Evolutionary conservation across 2,329 filamentous ascomycete species (phyloP), one percentile per base, ranked within the genome.

Genomic region (Helotiales sp.): DNA sequence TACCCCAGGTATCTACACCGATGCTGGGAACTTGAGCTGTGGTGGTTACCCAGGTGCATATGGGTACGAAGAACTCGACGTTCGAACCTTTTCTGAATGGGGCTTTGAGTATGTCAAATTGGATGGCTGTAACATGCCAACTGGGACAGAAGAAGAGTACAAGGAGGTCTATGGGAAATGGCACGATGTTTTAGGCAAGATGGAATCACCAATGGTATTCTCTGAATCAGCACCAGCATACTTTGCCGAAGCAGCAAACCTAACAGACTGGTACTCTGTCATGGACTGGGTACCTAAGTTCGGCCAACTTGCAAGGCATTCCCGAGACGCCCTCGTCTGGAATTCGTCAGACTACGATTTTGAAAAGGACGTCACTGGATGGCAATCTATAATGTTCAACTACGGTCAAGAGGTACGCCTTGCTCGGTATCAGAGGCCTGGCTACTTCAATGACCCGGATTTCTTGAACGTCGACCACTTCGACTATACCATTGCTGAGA

Each of bases 1-100:
- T 48, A 86, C 86, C 63, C 72, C 86, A 5, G 85, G 86, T 1
- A 86, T 89, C 53, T 88, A 88, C 65, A 81, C 81, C 58, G 81
- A 81, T 69, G 81, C 81, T 1, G 67, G 66, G 15, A 60, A 58
- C 8, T 44, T 54, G 9, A 64, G 81, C 2, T 86, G 83, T 64
- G 83, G 77, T 1, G 77, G 78, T 4, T 86, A 84, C 65, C 79
- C 81, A 13, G 85, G 79, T 1, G 82, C 80, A 50, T 69, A 84
- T 22, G 83, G 80, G 0, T 78, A 81, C 63, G 85, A 88, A 65
- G 71, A 77, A 5, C 71, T 82, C 17, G 85, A 88, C 69, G 84
- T 84, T 2, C 68, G 77, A 51, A 79, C 81, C 0, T 87, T 68
- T 42, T 57, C 67, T 17, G 75, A 76, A 22, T 86, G 83, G 83